Evolutionary conservation across 2,329 filamentous ascomycete genomes (phyloP), one percentile per base, ranked within the genome.

Genomic region (Parastagonospora avenae): DNA sequence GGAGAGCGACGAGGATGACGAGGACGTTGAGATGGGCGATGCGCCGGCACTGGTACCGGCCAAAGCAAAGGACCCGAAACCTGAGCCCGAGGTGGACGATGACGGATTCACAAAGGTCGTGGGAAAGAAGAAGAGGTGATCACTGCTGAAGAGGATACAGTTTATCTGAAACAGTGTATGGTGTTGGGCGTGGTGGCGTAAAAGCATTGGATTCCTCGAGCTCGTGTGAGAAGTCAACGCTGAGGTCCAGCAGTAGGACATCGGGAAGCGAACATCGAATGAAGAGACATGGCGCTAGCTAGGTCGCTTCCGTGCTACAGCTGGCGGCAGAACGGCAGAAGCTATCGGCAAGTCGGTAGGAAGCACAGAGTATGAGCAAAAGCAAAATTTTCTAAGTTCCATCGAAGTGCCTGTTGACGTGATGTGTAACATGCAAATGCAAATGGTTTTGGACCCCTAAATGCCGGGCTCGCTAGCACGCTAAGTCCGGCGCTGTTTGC

Each of bases 1-100:
- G 32, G 85, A 87, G 77, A 48, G 79, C 75, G 47, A 80, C 76
- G 40, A 79, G 76, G 36, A 69, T 15, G 67, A 68, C 19, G 64
- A 58, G 14, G 68, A 73, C 46, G 64, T 67, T 4, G 69, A 72
- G 4, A 75, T 75, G 73, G 60, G 50, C 2, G 71, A 76, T 56
- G 71, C 67, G 48, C 72, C 72, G 28, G 55, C 65, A 42, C 54
- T 74, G 31, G 71, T 70, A 35, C 57, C 70, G 33, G 62, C 67
- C 32, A 71, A 63, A 57, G 19, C 19, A 24, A 24, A 24, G 5
- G 19, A 24, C 3, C 59, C 68, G 15, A 74, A 64, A 60, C 55
- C 62, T 2, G 68, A 60, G 55, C 73, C 73, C 1, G 70, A 76
- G 58, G 63, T 77, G 4, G 74, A 77, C 41, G 73, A 75, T 14